Evolutionary conservation across 495 filamentous ascomycete species (phyloP).

Genomic region (Annulohypoxylon bovei): DNA sequence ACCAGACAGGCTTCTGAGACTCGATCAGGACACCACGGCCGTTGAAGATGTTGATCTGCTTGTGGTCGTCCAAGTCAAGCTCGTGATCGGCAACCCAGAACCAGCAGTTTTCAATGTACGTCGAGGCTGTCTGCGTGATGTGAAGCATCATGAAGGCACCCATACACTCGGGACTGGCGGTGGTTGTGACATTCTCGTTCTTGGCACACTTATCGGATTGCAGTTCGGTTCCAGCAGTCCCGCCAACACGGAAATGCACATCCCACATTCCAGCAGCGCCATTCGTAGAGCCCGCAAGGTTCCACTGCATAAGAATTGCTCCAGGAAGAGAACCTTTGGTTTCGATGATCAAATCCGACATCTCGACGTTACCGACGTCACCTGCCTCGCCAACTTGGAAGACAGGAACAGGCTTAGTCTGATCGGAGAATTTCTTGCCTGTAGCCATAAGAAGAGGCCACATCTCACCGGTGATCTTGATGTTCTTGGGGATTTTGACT

Average conservation of each 20-base stretch:
- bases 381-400: slow-evolving; percentile 83
- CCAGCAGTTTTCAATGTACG: slow-evolving; percentile 93
- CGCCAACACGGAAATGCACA: slow-evolving; percentile 87
- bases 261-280: slow-evolving; percentile 90
- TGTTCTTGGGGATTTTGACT: slow-evolving; percentile 80
- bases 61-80: slow-evolving; percentile 78
- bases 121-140: slow-evolving; percentile 72
- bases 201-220: slow-evolving; percentile 80
- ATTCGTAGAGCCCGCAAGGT: slow-evolving; percentile 71
- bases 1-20: slow-evolving; percentile 68
- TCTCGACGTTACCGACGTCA: slow-evolving; percentile 81
- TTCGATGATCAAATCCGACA: slow-evolving; percentile 83
- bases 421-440: slow-evolving; percentile 73
- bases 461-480: slow-evolving; percentile 88
- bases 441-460: slow-evolving; percentile 90
- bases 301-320: slow-evolving; percentile 92
- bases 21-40: slow-evolving; percentile 88
- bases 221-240: slow-evolving; percentile 80
- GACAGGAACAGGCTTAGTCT: slow-evolving; percentile 73
- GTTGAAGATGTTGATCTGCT: slow-evolving; percentile 91
- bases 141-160: slow-evolving; percentile 87
- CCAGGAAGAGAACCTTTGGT: slow-evolving; percentile 83
- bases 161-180: slow-evolving; percentile 66
- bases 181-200: slow-evolving; percentile 67
- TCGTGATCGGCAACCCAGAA: slow-evolving; percentile 96